These are phyloP conservation scores for Colletotrichum orchidophilum DNA, from an alignment of 2,329 filamentous ascomycete genomes.

Conservation along the genomic window DNA sequence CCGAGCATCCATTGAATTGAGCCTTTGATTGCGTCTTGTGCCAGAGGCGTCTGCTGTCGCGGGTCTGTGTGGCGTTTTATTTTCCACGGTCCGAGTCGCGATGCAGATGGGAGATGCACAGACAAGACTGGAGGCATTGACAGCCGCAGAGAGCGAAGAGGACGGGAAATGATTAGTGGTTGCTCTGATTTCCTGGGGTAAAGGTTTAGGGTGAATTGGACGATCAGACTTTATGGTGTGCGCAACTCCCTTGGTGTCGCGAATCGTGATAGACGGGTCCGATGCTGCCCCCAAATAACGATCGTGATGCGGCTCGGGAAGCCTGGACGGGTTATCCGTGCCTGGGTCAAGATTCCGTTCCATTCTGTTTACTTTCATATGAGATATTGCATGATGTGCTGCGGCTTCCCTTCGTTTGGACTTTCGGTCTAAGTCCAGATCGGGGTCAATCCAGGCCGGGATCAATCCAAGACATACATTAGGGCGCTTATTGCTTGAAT, in stretches of 20 bases:
- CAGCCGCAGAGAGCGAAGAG: neutral
- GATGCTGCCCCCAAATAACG: slow-evolving; percentile 19
- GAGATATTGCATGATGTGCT: neutral
- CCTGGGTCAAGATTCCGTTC: neutral
- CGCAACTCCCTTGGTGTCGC: neutral
- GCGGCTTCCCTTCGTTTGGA: neutral
- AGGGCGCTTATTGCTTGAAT: neutral
- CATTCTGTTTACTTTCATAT: neutral
- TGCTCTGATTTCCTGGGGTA: neutral
- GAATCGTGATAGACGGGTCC: neutral
- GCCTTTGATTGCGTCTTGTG: neutral
- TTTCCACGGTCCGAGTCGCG: neutral
- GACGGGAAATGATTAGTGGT: neutral
- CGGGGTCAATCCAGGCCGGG: neutral
- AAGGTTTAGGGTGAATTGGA: neutral
- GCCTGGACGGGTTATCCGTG: neutral
- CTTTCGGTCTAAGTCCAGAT: neutral
- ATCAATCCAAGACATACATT: neutral
- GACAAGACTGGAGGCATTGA: neutral
- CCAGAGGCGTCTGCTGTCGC: neutral
- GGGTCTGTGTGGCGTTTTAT: neutral
- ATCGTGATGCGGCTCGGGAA: slow-evolving; percentile 14
- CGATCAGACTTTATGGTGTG: neutral
- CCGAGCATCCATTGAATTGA: neutral
- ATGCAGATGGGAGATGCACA: neutral